These are phyloP conservation scores for Coemansia furcata DNA, from an alignment of 192 early-diverging fungal species.

Conservation along the genomic window DNA sequence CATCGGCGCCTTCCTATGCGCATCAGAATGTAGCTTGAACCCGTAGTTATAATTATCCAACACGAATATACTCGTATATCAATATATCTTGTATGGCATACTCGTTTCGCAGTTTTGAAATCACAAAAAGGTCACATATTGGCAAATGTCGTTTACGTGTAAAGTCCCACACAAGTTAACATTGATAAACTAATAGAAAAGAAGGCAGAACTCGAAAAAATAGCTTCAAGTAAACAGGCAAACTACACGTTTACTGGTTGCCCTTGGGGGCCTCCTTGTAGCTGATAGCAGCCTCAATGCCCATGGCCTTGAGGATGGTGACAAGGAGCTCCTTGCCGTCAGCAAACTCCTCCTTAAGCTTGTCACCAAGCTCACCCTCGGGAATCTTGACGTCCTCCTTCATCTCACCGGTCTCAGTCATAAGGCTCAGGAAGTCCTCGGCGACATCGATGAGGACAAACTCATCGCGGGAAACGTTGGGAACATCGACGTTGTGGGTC, in stretches of 20 bases:
- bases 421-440: conserved; percentile 89
- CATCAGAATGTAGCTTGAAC: background rate
- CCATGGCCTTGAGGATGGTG: conserved; percentile 86
- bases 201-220: background rate
- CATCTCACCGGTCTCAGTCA: conserved; percentile 74
- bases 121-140: too few relatives aligned
- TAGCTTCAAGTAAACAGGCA: background rate
- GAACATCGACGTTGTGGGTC: conserved; percentile 99
- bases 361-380: conserved; percentile 74
- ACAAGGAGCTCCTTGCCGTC: conserved; percentile 80
- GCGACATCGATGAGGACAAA: conserved; percentile 83
- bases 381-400: conserved; percentile 97
- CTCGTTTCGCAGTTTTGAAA: too few relatives aligned
- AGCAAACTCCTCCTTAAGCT: conserved; percentile 70
- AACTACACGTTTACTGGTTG: background rate
- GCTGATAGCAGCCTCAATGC: conserved; percentile 81
- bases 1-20: background rate
- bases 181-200: background rate
- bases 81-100: too few relatives aligned
- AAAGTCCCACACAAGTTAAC: background rate
- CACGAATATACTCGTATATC: too few relatives aligned
- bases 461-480: conserved; percentile 86
- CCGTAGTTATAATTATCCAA: background rate
- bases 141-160: background rate
- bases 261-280: conserved; percentile 58